A percentile compares a stretch with the other conserved stretches of the same genome.
Conservation (phyloP, 1,284 basidiomycete species). For the Ganoderma sp. region DNA sequence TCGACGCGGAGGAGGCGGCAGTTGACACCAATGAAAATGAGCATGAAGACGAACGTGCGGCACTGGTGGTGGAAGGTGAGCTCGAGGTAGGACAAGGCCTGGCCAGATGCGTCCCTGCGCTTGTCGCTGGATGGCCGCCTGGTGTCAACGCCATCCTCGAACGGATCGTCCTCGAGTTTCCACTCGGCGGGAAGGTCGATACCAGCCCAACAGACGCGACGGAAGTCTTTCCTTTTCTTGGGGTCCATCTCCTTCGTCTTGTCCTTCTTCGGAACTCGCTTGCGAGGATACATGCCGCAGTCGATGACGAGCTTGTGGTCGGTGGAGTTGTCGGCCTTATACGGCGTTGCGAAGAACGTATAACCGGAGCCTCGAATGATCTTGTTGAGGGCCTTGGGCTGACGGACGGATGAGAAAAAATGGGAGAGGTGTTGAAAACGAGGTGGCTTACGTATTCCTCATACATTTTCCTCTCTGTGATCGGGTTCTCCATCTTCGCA, state of each 20-base stretch:
- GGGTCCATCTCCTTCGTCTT: not conserved
- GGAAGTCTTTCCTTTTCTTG: not conserved
- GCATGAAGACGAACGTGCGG: slow-evolving; percentile 11
- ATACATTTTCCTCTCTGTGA: slow-evolving; percentile 11
- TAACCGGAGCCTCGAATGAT: not conserved
- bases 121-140: not conserved
- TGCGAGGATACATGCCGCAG: slow-evolving; percentile 10
- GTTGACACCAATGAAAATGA: not conserved
- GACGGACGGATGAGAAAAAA: too few relatives aligned
- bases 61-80: slow-evolving; percentile 21
- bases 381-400: slow-evolving; percentile 9
- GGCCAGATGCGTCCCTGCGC: slow-evolving; percentile 12
- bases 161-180: slow-evolving; percentile 18
- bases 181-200: slow-evolving; percentile 22
- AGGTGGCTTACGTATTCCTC: not conserved
- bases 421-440: not conserved
- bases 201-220: slow-evolving; percentile 12
- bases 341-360: slow-evolving; percentile 11
- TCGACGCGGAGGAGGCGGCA: slow-evolving; percentile 24
- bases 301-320: slow-evolving; percentile 9
- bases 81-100: slow-evolving; percentile 20
- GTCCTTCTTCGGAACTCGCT: slow-evolving; percentile 1
- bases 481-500: not conserved
- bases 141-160: slow-evolving; percentile 6
- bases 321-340: slow-evolving; percentile 2